Percentiles rank a stretch among this genome's conserved stretches.
Conservation (phyloP, 441 rosid species). For the Populus hybrid region DNA sequence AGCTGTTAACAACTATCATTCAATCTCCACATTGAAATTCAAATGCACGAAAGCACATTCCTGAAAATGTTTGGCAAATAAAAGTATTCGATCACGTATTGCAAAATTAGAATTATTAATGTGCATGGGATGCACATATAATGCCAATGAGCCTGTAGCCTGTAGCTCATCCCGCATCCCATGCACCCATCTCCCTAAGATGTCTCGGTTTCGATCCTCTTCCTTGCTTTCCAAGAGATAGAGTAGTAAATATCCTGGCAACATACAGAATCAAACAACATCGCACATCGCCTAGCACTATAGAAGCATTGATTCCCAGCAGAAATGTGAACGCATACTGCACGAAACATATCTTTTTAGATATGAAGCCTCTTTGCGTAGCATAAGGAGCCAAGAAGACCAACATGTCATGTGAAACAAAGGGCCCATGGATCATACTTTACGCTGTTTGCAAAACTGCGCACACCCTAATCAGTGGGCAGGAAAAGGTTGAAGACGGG, state of each 20-base stretch:
- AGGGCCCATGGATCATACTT: background rate
- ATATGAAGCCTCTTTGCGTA: too few relatives aligned
- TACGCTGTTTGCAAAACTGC: background rate
- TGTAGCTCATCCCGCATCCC: too few relatives aligned
- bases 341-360: background rate
- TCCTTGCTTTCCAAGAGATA: too few relatives aligned
- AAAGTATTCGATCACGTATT: background rate
- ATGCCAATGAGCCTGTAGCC: too few relatives aligned
- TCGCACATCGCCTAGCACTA: too few relatives aligned
- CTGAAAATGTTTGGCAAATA: background rate
- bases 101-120: background rate
- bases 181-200: too few relatives aligned
- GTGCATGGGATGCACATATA: too few relatives aligned
- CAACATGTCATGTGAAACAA: background rate
- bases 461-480: background rate
- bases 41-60: background rate
- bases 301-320: background rate
- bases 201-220: too few relatives aligned
- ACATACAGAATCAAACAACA: too few relatives aligned
- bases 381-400: background rate
- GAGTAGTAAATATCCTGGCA: too few relatives aligned
- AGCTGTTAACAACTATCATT: background rate
- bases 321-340: background rate
- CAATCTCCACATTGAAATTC: background rate
- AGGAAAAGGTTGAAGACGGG: background rate